Conservation (phyloP, 768 basidiomycete species). For the Steccherinum ochraceum region DNA sequence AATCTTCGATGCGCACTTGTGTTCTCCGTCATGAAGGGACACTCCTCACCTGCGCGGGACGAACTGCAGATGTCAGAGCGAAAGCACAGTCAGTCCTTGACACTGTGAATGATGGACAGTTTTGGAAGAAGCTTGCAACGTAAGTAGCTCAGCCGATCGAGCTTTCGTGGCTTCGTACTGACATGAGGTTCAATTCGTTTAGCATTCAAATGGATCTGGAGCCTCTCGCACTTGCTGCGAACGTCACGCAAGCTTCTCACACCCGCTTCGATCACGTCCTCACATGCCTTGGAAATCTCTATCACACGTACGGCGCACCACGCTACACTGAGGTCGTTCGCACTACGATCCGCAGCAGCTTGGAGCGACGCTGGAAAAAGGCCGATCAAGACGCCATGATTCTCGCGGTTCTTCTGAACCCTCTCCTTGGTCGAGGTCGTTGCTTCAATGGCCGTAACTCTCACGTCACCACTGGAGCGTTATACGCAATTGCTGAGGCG, state of each 20-base stretch:
- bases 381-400: conserved; percentile 19
- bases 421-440: conserved; percentile 7
- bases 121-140: conserved; percentile 8
- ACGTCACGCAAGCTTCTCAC: conserved; percentile 24
- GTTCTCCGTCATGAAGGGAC: conserved; percentile 6
- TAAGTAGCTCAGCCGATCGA: background rate
- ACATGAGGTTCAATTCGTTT: background rate
- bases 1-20: conserved; percentile 10
- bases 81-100: conserved; percentile 1
- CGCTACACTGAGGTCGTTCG: background rate
- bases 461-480: background rate
- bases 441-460: too few relatives aligned
- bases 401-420: conserved; percentile 15
- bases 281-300: conserved; percentile 25
- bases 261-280: conserved; percentile 28
- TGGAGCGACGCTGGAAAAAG: conserved; percentile 17
- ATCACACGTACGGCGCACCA: conserved; percentile 1
- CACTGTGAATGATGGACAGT: conserved; percentile 1
- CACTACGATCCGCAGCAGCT: conserved; percentile 3
- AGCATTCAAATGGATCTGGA: conserved; percentile 15
- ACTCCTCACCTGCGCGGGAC: conserved; percentile 8
- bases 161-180: background rate
- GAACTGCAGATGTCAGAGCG: background rate
- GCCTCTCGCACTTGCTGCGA: conserved; percentile 32
- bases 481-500: conserved; percentile 6